Conservation (phyloP, 371 early-diverging fungal genomes). For the Mucor indicus region DNA sequence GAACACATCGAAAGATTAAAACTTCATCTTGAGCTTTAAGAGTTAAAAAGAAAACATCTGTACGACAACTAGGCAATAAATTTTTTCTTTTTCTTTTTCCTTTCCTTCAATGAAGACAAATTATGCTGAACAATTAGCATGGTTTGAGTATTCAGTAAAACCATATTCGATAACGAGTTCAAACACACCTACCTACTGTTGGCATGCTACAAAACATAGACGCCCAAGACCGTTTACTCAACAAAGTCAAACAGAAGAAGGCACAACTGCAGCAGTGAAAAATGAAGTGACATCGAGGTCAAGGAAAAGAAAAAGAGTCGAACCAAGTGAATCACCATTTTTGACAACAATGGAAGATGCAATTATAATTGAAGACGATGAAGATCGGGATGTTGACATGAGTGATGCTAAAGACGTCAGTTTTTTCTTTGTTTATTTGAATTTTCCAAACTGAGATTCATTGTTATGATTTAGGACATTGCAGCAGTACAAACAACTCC, state of each 20-base stretch:
- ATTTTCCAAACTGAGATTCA: no score
- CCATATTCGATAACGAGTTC: not conserved
- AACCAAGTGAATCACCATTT: not conserved
- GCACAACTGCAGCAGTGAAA: no score
- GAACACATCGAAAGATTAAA: slow-evolving; percentile 43
- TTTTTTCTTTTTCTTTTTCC: not conserved
- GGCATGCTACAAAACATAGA: not conserved
- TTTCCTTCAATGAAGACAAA: slow-evolving; percentile 6
- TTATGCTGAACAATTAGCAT: slow-evolving; percentile 10
- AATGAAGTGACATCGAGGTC: no score
- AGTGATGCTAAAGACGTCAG: no score
- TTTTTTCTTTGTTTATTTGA: no score
- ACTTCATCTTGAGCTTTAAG: slow-evolving; percentile 37
- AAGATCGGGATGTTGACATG: no score
- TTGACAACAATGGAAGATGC: not conserved
- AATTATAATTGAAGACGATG: not conserved
- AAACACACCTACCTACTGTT: not conserved
- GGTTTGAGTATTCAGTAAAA: slow-evolving; percentile 9
- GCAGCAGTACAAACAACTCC: no score
- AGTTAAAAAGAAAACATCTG: slow-evolving; percentile 25
- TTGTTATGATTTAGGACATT: no score
- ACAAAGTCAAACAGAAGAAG: no score
- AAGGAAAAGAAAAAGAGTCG: no score
- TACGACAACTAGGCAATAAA: no score
- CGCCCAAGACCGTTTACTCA: not conserved